phyloP scores from a whole-genome alignment of 306 rosid genomes.

The Pyrus betulifolia region DNA sequence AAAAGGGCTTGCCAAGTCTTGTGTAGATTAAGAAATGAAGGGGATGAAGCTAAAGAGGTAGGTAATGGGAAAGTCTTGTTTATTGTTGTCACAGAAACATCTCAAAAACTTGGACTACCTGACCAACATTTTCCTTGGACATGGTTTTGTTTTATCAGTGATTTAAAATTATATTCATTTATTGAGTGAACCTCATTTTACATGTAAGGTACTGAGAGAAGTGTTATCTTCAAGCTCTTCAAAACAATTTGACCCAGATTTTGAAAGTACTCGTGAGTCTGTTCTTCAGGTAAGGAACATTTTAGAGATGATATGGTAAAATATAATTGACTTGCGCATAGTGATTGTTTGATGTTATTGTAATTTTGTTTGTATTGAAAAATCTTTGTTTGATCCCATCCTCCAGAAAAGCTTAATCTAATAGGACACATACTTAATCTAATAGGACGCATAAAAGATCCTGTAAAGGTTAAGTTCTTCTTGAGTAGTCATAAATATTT shows the following conservation, averaged over 20 bases:
- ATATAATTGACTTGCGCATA: background rate
- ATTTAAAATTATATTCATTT: background rate
- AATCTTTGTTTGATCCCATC: background rate
- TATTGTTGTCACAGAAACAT: background rate
- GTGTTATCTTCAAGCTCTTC: conserved; percentile 52
- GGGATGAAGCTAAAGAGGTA: conserved; percentile 77
- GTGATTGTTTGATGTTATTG: background rate
- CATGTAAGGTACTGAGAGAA: conserved; percentile 58
- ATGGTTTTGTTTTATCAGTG: background rate
- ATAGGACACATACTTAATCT: background rate
- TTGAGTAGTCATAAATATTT: background rate
- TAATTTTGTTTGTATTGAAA: background rate
- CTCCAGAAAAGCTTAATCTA: background rate
- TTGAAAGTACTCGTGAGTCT: conserved; percentile 64
- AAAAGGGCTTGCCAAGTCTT: conserved; percentile 69
- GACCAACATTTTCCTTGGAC: background rate
- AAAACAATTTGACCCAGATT: conserved; percentile 53
- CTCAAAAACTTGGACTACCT: background rate
- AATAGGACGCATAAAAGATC: background rate
- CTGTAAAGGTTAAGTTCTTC: background rate
- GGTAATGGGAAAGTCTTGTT: background rate
- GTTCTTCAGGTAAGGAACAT: conserved; percentile 60
- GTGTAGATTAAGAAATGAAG: conserved; percentile 66
- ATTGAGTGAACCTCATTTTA: background rate
- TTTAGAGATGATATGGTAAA: background rate